Conservation (phyloP, 2,329 filamentous ascomycete genomes). For the Orbilia ellipsospora region DNA sequence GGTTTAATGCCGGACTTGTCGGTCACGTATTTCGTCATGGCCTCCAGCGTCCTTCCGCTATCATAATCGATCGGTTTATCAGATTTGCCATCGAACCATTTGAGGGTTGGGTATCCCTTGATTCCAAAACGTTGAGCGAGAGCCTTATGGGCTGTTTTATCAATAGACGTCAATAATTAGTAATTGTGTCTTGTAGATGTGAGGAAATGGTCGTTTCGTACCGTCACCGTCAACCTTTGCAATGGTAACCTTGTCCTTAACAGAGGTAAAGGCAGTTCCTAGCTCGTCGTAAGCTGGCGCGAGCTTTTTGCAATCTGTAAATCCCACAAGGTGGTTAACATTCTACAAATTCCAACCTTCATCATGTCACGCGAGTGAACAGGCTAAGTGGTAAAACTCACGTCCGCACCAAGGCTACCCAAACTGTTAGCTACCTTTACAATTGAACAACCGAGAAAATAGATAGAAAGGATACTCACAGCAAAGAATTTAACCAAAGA, state of each 20-base stretch:
- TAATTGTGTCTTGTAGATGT: slow-evolving; percentile 1
- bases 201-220: slow-evolving; percentile 22
- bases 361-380: not conserved
- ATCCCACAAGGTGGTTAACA: not conserved
- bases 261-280: slow-evolving; percentile 56
- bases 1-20: slow-evolving; percentile 88
- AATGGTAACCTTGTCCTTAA: slow-evolving; percentile 80
- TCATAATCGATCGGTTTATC: slow-evolving; percentile 85
- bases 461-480: slow-evolving; percentile 57
- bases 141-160: slow-evolving; percentile 71
- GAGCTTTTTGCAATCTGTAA: slow-evolving; percentile 59
- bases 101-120: slow-evolving; percentile 95
- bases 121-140: slow-evolving; percentile 88
- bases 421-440: not conserved
- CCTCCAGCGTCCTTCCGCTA: slow-evolving; percentile 87
- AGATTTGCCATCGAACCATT: slow-evolving; percentile 97
- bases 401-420: slow-evolving; percentile 60
- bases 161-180: not conserved
- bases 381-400: slow-evolving; percentile 48
- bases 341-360: not conserved
- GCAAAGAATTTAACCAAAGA: slow-evolving; percentile 98
- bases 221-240: slow-evolving; percentile 95
- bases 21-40: slow-evolving; percentile 79
- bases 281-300: slow-evolving; percentile 59
- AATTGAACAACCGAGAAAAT: not conserved